Evolutionary conservation across 441 rosid species (phyloP), one percentile per base, ranked within the genome.

Genomic region (Pelargonium australe): DNA sequence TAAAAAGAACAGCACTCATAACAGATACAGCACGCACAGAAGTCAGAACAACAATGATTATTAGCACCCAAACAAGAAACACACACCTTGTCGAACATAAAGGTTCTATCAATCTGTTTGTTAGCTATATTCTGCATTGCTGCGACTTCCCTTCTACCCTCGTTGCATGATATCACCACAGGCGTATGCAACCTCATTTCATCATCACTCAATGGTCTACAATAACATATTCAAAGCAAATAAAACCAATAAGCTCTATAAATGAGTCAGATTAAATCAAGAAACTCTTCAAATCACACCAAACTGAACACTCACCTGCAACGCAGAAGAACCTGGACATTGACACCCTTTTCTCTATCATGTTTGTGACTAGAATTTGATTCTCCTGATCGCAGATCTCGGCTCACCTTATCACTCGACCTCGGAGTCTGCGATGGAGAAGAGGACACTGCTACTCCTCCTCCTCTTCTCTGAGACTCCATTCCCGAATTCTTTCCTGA

Each of bases 101-200:
- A 95, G 28, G 92, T 87, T 72, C 91, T 85, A 74, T 95, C 99
- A 83, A 92, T 95, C 82, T 92, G 99, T 84, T 95, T 95, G 75
- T 89, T 90, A 73, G 99, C 97, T 68, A 92, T 92, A 74, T 70
- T 89, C 80, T 95, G 99, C 25, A 88, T 77, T 5, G 95, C 93
- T 0, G 81, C 79, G 67, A 95, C 97, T 87, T 92, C 99, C 80
- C 86, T 83, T 80, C 89, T 85, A 61, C 85, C 82, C 68, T 95
- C 99, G 80, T 87, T 82, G 72, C 98, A 95, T 5, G 99, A 81
- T 58, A 95, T 82, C 66, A 87, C 98, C 51, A 86, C 90, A 0
- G 98, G 93, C 5, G 97, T 90, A 70, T 88, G 87, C 63, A 89
- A 72, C 74, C 86, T 85, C 51, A 68, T 25, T 77, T 95, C 99